Percentiles rank a stretch among this genome's conserved stretches.
phyloP scores from a whole-genome alignment of 306 rosid genomes.

The Begonia masoniana region DNA sequence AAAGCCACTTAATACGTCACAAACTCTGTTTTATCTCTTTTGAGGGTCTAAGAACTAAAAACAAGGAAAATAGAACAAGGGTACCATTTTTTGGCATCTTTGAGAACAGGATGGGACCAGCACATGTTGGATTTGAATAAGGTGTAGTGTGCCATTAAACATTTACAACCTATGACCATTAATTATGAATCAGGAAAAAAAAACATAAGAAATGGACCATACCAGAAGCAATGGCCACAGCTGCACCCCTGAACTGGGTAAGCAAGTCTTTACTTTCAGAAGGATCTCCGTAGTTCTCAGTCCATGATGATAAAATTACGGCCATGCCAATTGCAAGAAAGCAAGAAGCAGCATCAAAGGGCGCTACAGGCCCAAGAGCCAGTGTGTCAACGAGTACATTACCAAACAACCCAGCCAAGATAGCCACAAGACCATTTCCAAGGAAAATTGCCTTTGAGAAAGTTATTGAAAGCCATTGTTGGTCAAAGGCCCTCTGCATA shows the following conservation, averaged over 20 bases:
- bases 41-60: no score
- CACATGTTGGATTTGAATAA: no score
- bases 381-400: constrained; percentile 76
- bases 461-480: constrained; percentile 87
- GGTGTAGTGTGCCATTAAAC: no score
- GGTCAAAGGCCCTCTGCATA: constrained; percentile 85
- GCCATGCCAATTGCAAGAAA: constrained; percentile 92
- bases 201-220: no score
- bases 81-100: no score
- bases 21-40: no score
- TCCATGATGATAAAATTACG: constrained; percentile 65
- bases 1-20: no score
- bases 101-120: no score
- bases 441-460: constrained; percentile 90
- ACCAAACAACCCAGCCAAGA: constrained; percentile 77
- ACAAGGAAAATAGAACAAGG: no score
- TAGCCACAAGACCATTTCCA: constrained; percentile 90
- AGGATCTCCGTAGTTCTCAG: constrained; percentile 79
- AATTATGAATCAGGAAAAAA: not conserved
- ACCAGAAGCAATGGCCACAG: constrained; percentile 95
- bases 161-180: no score
- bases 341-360: constrained; percentile 97
- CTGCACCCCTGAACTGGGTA: constrained; percentile 81
- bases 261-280: constrained; percentile 80
- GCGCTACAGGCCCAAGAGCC: constrained; percentile 90